Evolutionary conservation across 2,329 filamentous ascomycete species (phyloP), one percentile per base, ranked within the genome.

Genomic region (Davidsoniella eucalypti): DNA sequence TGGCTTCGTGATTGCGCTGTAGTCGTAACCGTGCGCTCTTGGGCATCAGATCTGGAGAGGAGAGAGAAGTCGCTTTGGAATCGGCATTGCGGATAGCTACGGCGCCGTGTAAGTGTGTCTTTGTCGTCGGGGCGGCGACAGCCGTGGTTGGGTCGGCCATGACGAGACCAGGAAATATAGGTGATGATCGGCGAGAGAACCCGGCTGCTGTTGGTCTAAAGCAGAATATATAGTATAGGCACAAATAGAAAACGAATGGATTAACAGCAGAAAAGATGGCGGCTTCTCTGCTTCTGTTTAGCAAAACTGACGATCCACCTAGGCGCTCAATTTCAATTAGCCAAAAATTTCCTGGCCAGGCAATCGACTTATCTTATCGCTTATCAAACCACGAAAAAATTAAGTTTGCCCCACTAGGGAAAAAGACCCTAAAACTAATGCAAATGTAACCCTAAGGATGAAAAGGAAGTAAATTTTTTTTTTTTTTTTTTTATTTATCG

Each of bases 1-100:
- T 75, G 48, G 85, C 85, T 58, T 79, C 71, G 59, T 71, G 71
- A 54, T 72, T 61, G 40, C 73, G 72, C 53, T 70, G 71, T 48
- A 67, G 63, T 59, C 68, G 71, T 57, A 72, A 66, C 52, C 67
- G 65, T 58, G 77, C 73, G 51, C 67, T 60, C 55, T 70, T 72
- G 39, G 72, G 64, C 25, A 69, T 57, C 41, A 81, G 68, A 55
- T 76, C 67, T 43, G 47, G 40, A 29, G 26, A 29, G 26, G 26
- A 18, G 17, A 18, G 17, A 18, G 17, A 18, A 18, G 17, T 29
- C 26, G 44, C 40, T 16, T 49, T 48, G 39, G 44, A 29, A 21
- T 18, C 23, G 16, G 44, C 16, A 14, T 47, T 39, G 33, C 39
- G 48, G 4, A 38, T 21, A 12, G 18, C 39, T 16, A 49, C 36